Evolutionary conservation across 164 flowering plant genomes (phyloP).

Genomic region (Vitis riparia): DNA sequence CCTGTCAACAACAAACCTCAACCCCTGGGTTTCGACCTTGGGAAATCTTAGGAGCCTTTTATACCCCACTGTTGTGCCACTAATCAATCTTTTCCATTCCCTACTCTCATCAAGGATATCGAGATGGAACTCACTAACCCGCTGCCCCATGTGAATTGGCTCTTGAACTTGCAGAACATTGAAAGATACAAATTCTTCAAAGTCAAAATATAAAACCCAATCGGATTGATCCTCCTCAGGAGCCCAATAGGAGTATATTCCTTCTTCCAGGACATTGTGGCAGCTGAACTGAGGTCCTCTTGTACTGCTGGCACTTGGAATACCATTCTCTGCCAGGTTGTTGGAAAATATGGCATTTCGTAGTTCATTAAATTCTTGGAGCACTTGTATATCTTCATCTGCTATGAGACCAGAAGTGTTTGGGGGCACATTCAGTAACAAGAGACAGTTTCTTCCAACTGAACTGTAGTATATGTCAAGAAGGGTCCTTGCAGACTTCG

Average conservation of each 20-base stretch:
- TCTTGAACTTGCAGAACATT: constrained; percentile 83
- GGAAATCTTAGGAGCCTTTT: constrained; percentile 61
- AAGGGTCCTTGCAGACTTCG: constrained; percentile 74
- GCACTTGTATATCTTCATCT: constrained; percentile 72
- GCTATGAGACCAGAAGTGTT: constrained; percentile 93
- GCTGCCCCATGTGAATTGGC: constrained; percentile 94
- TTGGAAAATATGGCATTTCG: constrained; percentile 63
- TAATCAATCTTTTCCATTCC: constrained; percentile 46
- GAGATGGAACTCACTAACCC: constrained; percentile 62
- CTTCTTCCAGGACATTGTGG: constrained; percentile 52
- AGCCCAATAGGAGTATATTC: constrained; percentile 78
- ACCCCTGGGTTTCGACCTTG: constrained; percentile 34
- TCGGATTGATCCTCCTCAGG: constrained; percentile 52
- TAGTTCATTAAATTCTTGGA: constrained; percentile 61
- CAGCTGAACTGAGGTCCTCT: constrained; percentile 60
- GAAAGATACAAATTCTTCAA: constrained; percentile 42
- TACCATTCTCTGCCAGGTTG: constrained; percentile 62
- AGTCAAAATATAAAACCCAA: constrained; percentile 59
- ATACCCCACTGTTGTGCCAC: constrained; percentile 85
- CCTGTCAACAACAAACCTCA: constrained; percentile 65
- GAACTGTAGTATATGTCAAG: constrained; percentile 91
- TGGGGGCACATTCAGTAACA: constrained; percentile 90
- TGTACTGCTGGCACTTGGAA: constrained; percentile 57
- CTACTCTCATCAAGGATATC: constrained; percentile 43
- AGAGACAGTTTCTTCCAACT: constrained; percentile 82